A percentile compares a stretch with the other conserved stretches of the same genome.
Evolutionary conservation across 768 basidiomycete species (phyloP).

Genomic region (Phaeotremella skinneri): DNA sequence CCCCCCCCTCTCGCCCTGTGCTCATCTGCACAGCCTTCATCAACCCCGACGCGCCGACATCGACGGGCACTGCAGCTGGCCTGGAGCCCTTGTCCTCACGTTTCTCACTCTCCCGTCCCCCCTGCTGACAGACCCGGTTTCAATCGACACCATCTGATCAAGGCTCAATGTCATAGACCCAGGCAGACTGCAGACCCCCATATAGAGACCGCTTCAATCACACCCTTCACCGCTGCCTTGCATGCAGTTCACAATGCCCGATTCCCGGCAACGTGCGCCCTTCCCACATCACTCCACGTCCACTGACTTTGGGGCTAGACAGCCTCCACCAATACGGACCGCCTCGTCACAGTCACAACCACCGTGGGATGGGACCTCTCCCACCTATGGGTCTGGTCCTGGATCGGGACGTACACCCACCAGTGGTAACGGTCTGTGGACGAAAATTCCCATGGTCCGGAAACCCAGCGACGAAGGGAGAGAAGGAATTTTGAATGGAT

Average conservation of each 20-base stretch:
- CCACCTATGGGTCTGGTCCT: background rate
- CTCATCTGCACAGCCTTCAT: too few relatives aligned
- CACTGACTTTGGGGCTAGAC: slow-evolving; percentile 15
- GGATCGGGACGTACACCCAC: background rate
- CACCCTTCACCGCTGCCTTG: background rate
- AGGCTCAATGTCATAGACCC: background rate
- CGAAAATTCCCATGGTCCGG: background rate
- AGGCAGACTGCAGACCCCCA: background rate
- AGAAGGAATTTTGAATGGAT: background rate
- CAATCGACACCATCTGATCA: background rate
- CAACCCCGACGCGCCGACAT: background rate
- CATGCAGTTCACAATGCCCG: slow-evolving; percentile 20
- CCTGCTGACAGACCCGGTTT: background rate
- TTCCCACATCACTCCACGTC: slow-evolving; percentile 42
- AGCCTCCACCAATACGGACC: slow-evolving; percentile 9
- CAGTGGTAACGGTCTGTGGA: background rate
- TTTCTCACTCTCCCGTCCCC: background rate
- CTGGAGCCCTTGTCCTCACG: background rate
- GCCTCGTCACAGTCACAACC: background rate
- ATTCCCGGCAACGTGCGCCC: slow-evolving; percentile 39
- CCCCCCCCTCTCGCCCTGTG: too few relatives aligned
- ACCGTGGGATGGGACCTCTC: background rate
- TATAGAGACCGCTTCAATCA: background rate
- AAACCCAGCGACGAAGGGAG: background rate
- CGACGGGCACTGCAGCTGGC: background rate